Evolutionary conservation across 805 yeast genomes (phyloP), one percentile per base, ranked within the genome.

Genomic region (Pichia occidentalis): DNA sequence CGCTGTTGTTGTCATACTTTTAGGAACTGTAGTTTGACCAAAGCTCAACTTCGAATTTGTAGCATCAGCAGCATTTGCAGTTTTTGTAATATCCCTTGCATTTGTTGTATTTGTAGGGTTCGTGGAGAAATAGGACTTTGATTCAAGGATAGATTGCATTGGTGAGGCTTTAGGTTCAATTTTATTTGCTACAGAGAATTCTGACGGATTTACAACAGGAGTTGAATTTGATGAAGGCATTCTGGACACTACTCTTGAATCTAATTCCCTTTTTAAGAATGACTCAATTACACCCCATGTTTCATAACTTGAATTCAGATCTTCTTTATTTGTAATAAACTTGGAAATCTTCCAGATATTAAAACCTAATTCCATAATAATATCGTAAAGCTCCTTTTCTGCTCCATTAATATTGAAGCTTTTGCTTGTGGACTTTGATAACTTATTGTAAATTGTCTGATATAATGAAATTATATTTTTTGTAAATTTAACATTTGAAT

Each of bases 341-440:
- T 47, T 49, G 14, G 51, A 40, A 20, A 62, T 42, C 24, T 54
- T 61, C 67, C 67, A 62, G 8, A 61, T 38, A 37, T 61, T 55
- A 42, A 62, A 61, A 31, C 56, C 60, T 1, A 62, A 34, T 28
- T 56, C 56, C 35, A 52, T 37, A 7, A 59, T 54, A 33, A 60
- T 49, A 34, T 57, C 64, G 37, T 46, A 30, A 3, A 54, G 39
- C n/a, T 46, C 50, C 13, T 50, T 36, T 38, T 58, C 60, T 10
- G 38, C 36, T 18, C 52, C 51, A 11, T 47, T 43, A 10, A 49
- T 48, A 17, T 54, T 53, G 4, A 56, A 44, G 2, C 43, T 31
- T 22, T 50, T 52, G 2, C 47, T 32, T 1, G 52, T 34, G 1
- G 53, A 30, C 14, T 40, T 43, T 4, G 51, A 43, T 10, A 61